These are phyloP conservation scores for Escallonia rubra DNA, from an alignment of 129 eudicot genomes.

Conservation along the genomic window DNA sequence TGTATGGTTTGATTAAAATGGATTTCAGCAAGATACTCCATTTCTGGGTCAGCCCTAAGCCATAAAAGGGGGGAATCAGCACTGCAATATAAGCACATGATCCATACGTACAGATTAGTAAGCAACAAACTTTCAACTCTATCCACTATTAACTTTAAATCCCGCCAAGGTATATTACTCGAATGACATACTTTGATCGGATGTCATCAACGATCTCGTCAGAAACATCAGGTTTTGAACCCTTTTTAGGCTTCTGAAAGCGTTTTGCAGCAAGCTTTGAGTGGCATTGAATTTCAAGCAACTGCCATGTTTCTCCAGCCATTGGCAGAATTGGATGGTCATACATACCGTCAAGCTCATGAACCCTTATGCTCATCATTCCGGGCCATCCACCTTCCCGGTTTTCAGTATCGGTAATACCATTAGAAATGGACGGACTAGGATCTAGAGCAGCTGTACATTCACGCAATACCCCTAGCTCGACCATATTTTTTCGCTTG, in stretches of 20 bases:
- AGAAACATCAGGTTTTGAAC: constrained; percentile 83
- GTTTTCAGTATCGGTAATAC: constrained; percentile 58
- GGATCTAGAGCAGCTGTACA: constrained; percentile 69
- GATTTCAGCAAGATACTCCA: constrained; percentile 97
- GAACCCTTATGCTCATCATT: constrained; percentile 96
- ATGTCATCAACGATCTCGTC: constrained; percentile 89
- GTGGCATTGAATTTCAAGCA: constrained; percentile 93
- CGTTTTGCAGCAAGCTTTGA: constrained; percentile 93
- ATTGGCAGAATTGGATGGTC: constrained; percentile 95
- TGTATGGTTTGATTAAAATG: constrained; percentile 86
- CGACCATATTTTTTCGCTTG: constrained; percentile 84
- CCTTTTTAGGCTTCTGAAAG: constrained; percentile 75
- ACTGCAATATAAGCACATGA: constrained; percentile 37
- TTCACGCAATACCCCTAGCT: constrained; percentile 82
- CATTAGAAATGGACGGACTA: constrained; percentile 22
- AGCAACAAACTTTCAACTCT: not conserved
- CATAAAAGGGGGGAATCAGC: constrained; percentile 84
- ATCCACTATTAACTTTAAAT: too few relatives aligned
- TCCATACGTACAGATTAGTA: not conserved
- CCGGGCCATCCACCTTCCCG: constrained; percentile 98
- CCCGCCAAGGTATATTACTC: not conserved
- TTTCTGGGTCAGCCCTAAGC: constrained; percentile 97
- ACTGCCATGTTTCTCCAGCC: constrained; percentile 97
- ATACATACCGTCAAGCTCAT: constrained; percentile 98
- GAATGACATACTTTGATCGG: constrained; percentile 62